Conservation (phyloP, 2,329 filamentous ascomycete genomes). For the Xenosphaeropsis pyriputrescens region DNA sequence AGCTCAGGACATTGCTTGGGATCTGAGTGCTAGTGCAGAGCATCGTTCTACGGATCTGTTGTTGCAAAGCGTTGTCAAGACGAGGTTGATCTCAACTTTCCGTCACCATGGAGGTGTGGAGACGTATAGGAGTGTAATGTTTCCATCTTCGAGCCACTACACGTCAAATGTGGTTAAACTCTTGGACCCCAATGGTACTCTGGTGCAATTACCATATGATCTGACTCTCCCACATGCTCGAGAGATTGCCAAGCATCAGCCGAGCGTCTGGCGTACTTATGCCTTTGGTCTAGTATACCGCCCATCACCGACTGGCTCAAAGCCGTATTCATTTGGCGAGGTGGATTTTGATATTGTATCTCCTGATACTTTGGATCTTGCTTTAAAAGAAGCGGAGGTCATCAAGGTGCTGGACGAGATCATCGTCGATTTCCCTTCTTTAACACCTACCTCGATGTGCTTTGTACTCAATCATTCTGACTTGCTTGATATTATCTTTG, state of each 20-base stretch:
- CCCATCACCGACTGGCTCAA: constrained; percentile 61
- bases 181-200: constrained; percentile 69
- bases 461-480: constrained; percentile 85
- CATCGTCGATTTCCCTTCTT: constrained; percentile 61
- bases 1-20: constrained; percentile 70
- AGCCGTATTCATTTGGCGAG: constrained; percentile 72
- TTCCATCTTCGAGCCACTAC: constrained; percentile 75
- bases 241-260: constrained; percentile 60
- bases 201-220: constrained; percentile 89
- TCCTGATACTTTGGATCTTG: constrained; percentile 62
- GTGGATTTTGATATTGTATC: constrained; percentile 97
- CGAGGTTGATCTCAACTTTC: constrained; percentile 65
- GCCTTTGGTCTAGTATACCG: constrained; percentile 82
- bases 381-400: constrained; percentile 83
- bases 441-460: constrained; percentile 61
- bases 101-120: constrained; percentile 82
- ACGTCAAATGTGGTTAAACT: constrained; percentile 60
- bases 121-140: constrained; percentile 56
- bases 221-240: constrained; percentile 80
- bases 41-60: constrained; percentile 45
- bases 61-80: constrained; percentile 59
- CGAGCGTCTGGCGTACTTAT: constrained; percentile 61
- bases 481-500: constrained; percentile 76
- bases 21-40: constrained; percentile 43
- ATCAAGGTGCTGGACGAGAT: constrained; percentile 93